Base-by-base conservation (phyloP, 495 filamentous ascomycete genomes). In the Trichoderma erinaceum region DNA sequence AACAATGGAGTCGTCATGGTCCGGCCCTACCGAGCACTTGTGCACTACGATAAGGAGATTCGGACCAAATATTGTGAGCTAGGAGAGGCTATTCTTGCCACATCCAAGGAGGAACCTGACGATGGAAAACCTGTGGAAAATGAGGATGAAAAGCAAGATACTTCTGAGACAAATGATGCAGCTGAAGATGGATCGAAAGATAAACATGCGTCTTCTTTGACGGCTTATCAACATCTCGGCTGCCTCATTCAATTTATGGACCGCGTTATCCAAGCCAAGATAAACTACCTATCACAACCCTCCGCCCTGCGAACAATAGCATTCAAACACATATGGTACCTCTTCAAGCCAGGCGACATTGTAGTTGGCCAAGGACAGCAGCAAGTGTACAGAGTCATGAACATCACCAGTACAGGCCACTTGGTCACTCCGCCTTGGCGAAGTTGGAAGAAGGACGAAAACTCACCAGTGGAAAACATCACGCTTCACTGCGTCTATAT, bases 401-500 rank as follows among this genome's bases (percentile, higher is more conserved):
- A 66, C 4, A 63, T 75, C 44, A 65, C 69, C 61, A 72, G 48
- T n/a, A 52, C 48, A 0, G 48, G 48, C 16, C 48, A 52, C 18
- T 21, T 21, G 18, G 48, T 52, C 48, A 52, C 48, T n/a, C 48
- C 48, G 15, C 48, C 48, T 8, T 52, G 48, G 48, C 48, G 48
- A 10, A 21, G 1, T n/a, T 52, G 48, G 48, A 52, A 21, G 1
- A n/a, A 23, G 18, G 48, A 52, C 18, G 48, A 52, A n/a, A 52
- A n/a, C 48, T 18, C 18, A 23, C 48, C 48, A n/a, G 48, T n/a
- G 2, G 48, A 18, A 23, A 10, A 4, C 18, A 52, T 52, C 16
- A 64, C 44, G 7, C 35, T 81, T 11, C 43, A 72, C 23, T 76
- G 79, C 56, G 72, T 77, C n/a, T 75, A 78, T 46, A 73, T 81